A percentile compares a stretch with the other conserved stretches of the same genome.
Conservation (phyloP, 805 yeast species). For the Maudiozyma turicensis region DNA sequence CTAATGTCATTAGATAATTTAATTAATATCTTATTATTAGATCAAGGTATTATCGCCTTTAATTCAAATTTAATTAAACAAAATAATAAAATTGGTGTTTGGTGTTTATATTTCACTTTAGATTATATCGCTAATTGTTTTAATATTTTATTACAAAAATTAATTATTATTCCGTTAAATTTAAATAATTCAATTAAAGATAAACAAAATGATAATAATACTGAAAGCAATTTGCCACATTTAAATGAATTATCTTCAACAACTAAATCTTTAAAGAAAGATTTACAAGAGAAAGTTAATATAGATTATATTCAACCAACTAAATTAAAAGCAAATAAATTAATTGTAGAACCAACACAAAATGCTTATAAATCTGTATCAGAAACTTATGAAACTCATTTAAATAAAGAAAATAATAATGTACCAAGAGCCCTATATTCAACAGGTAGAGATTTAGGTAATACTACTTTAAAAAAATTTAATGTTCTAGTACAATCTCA, state of each 20-base stretch:
- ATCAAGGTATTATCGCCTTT: slow-evolving; percentile 25
- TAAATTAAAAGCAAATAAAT: slow-evolving; percentile 16
- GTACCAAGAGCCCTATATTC: slow-evolving; percentile 26
- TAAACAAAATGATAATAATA: neutral
- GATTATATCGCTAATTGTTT: slow-evolving; percentile 26
- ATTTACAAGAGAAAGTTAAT: slow-evolving; percentile 17
- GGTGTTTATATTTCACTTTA: slow-evolving; percentile 22
- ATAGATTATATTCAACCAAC: slow-evolving; percentile 18
- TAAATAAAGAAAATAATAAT: slow-evolving; percentile 6
- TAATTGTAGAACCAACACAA: slow-evolving; percentile 16
- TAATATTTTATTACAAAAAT: slow-evolving; percentile 21
- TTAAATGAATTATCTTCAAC: slow-evolving; percentile 22
- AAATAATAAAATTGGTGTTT: slow-evolving; percentile 17
- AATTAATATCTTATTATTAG: slow-evolving; percentile 19
- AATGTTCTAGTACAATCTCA: slow-evolving; percentile 6
- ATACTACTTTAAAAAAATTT: slow-evolving; percentile 21
- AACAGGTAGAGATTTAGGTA: slow-evolving; percentile 26
- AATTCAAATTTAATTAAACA: slow-evolving; percentile 11
- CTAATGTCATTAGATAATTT: slow-evolving; percentile 15
- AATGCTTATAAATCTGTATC: slow-evolving; percentile 24
- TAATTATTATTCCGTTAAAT: slow-evolving; percentile 24
- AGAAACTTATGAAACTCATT: slow-evolving; percentile 15
- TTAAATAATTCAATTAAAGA: neutral
- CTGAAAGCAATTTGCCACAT: slow-evolving; percentile 14
- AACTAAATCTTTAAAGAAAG: slow-evolving; percentile 20